Conservation (phyloP, 2,329 filamentous ascomycete genomes). For the Arthrobotrys megalospora region DNA sequence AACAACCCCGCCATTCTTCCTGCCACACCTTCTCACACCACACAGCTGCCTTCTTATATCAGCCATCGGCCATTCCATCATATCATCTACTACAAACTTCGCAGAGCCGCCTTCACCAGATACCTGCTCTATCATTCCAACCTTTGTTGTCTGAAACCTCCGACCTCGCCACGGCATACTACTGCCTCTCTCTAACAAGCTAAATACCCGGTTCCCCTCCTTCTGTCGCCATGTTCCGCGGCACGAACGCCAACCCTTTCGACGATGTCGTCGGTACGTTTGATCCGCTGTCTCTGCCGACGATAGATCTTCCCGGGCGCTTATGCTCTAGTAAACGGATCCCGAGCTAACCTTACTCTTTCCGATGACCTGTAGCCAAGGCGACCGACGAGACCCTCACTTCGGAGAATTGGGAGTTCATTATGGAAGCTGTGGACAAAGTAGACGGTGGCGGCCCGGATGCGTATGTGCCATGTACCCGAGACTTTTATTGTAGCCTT, state of each 20-base stretch:
- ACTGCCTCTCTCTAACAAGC: conserved; percentile 3
- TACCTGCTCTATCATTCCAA: conserved; percentile 3
- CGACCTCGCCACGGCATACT: neutral
- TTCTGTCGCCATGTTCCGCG: conserved; percentile 56
- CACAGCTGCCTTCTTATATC: conserved; percentile 28
- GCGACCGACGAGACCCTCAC: conserved; percentile 99
- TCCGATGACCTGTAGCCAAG: conserved; percentile 72
- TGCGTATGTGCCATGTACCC: conserved; percentile 64
- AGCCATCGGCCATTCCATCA: conserved; percentile 44
- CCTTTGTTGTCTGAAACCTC: conserved; percentile 3
- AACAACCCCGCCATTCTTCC: conserved; percentile 60
- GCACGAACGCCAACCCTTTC: conserved; percentile 53
- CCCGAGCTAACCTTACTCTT: conserved; percentile 27
- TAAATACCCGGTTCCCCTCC: conserved; percentile 19
- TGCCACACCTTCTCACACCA: conserved; percentile 46
- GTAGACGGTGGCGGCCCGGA: conserved; percentile 67
- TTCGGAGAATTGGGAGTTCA: conserved; percentile 80
- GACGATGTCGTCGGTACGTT: conserved; percentile 60
- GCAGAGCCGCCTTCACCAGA: conserved; percentile 33
- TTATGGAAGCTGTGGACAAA: conserved; percentile 69
- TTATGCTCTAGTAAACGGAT: neutral
- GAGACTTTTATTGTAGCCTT: conserved; percentile 4
- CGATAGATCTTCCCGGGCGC: neutral
- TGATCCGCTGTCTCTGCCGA: conserved; percentile 19
- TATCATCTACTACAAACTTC: conserved; percentile 2